Evolutionary conservation across 2,329 filamentous ascomycete species (phyloP), one percentile per base, ranked within the genome.

Genomic region (Colletotrichum spinosum): DNA sequence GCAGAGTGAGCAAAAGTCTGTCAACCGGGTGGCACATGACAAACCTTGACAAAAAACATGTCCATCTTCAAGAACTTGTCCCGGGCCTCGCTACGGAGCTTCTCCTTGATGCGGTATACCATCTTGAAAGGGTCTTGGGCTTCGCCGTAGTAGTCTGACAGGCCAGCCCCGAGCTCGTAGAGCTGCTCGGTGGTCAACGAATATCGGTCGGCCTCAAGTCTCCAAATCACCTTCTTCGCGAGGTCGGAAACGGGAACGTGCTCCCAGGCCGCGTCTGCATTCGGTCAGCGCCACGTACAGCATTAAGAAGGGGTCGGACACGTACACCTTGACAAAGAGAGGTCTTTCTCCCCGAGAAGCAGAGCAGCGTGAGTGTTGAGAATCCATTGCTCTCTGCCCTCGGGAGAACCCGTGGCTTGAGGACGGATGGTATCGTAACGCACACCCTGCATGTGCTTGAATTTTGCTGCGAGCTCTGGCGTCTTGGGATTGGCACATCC

Each of bases 31-130:
- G 11, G 2, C 12, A 2, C 5, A 34, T 49, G 17, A 67, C 80
- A 67, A 76, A 90, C 87, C 81, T 89, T 90, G 68, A 91, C 84
- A 70, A 90, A 90, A 73, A 90, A 91, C 81, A 90, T 82, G 69
- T 90, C 85, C 72, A 86, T 84, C 15, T 82, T 81, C 65, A 82
- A 75, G 73, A 90, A 89, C 69, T 80, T 81, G 60, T 84, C 79
- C 76, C 81, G 81, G 12, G 85, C 84, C 48, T 84, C 81, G 35
- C 76, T 72, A 52, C 81, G 83, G 41, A 88, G 80, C 60, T 76
- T 76, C 68, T 85, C 79, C 42, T 80, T 79, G 11, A 74, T 77
- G 51, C 76, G 73, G 64, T 82, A 81, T 58, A 76, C 74, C 74
- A 88, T 72, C 6, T 72, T 74, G 11, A 75, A 75, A 2, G 84